Evolutionary conservation across 176 grass and related monocot genomes (phyloP), one percentile per base, ranked within the genome.

Genomic region (Aegilops sharonensis): DNA sequence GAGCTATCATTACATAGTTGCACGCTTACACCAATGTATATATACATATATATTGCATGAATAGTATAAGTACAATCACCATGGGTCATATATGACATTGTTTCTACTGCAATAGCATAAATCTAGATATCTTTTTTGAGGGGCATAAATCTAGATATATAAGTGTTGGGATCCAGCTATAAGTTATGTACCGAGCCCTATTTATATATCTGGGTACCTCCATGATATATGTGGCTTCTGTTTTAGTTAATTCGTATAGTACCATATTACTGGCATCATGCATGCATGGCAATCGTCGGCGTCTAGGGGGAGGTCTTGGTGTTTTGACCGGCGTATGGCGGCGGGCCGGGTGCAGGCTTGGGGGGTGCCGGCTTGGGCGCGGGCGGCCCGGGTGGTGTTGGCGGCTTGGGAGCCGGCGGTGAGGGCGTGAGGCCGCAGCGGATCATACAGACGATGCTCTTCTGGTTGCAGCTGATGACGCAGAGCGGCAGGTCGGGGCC

Each of bases 401-500:
- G 85, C 12, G 86, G 63, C 24, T 29, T 45, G 36, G 83, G 83
- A 0, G 2, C 0, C 25, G 72, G 42, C 4, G 83, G 60, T 20
- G 71, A 68, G 35, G 88, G 88, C 13, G 82, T 20, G 84, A 91
- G 7, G 75, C 27, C 69, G 77, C 89, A 88, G 17, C 61, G 61
- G 27, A 91, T 8, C 81, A 87, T 76, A 69, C 89, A 91, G 81
- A 91, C 81, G 77, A 88, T 29, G 81, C 18, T 84, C 50, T 87
- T 88, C 47, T 84, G 77, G 89, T 88, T 64, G 77, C 89, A 91
- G 76, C 76, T 63, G 48, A 91, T 52, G 81, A 77, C 11, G 85
- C 89, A 91, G 81, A 91, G 85, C 68, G 89, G 68, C 50, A 76
- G 14, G 81, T 91, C 85, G 29, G 75, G 47, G 60, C 85, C 89